phyloP scores from a whole-genome alignment of 2,329 filamentous ascomycete species.

The Pseudocercospora cruenta region DNA sequence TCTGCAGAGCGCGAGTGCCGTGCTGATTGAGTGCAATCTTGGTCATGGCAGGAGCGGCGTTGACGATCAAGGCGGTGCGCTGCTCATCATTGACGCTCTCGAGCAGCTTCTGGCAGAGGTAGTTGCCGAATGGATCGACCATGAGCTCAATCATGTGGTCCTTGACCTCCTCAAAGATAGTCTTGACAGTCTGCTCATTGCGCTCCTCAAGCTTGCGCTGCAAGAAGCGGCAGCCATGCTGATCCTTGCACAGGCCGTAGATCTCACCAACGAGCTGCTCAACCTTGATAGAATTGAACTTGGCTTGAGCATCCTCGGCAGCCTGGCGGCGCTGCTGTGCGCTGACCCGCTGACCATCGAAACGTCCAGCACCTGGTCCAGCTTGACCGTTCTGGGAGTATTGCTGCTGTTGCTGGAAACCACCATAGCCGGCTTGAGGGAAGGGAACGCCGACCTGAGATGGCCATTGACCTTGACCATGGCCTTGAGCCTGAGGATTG shows the following conservation, averaged over 20 bases:
- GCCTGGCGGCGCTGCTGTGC: slow-evolving; percentile 75
- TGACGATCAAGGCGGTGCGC: slow-evolving; percentile 88
- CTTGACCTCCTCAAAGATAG: slow-evolving; percentile 94
- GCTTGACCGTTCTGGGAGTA: slow-evolving; percentile 52
- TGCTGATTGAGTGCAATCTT: slow-evolving; percentile 96
- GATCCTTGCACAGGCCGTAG: slow-evolving; percentile 92
- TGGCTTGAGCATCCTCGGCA: slow-evolving; percentile 71
- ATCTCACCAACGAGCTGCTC: slow-evolving; percentile 82
- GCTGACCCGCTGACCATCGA: slow-evolving; percentile 74
- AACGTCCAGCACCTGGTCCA: slow-evolving; percentile 47
- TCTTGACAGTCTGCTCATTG: slow-evolving; percentile 78
- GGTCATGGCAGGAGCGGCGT: slow-evolving; percentile 84
- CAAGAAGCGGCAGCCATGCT: slow-evolving; percentile 94
- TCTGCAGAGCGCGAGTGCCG: slow-evolving; percentile 92
- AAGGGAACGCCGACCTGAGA: slow-evolving; percentile 23
- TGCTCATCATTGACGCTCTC: slow-evolving; percentile 96
- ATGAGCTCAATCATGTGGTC: slow-evolving; percentile 95
- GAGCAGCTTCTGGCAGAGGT: slow-evolving; percentile 96
- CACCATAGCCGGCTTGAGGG: slow-evolving; percentile 54
- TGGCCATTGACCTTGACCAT: slow-evolving; percentile 31
- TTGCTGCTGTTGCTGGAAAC: slow-evolving; percentile 51
- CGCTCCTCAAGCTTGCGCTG: slow-evolving; percentile 97
- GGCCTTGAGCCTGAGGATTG: slow-evolving; percentile 43
- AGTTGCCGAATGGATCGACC: slow-evolving; percentile 99
- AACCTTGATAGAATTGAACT: slow-evolving; percentile 80